Base-by-base conservation (phyloP, 179 eudicot genomes). In the Nepenthes alata region DNA sequence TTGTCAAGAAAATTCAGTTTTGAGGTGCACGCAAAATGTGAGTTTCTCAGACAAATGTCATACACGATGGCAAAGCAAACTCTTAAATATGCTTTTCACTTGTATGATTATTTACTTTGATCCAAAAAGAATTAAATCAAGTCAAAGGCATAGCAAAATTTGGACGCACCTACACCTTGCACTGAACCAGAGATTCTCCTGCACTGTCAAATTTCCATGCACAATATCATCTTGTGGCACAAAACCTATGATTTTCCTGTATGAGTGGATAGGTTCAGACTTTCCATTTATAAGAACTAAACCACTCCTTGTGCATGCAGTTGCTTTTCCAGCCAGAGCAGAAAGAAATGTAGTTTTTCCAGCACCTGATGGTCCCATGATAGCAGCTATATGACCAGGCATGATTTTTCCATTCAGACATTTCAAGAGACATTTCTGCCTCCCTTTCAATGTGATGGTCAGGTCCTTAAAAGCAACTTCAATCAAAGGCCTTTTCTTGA, bases 281-380 rank as follows among this genome's bases (percentile, higher is more conserved):
- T 72, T 82, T 37, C 90, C 93, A 70, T 93, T 93, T 44, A 93
- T 73, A 52, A 84, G 86, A 63, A 93, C 77, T 57, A 59, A 65
- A 61, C 98, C 98, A 60, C 70, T 81, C 62, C 74, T 80, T 15
- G 39, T 77, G 83, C 96, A 91, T 54, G 95, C 96, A 52, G 81
- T 81, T 69, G 83, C 74, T 86, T 85, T 91, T 61, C 98, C 98
- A 49, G 95, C 96, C 57, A 91, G 59, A 58, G 95, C 93, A 72
- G 95, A 81, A 70, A 91, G 83, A 60, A 89, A 79, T 58, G 98
- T 86, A 53, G 98, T 91, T 70, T 91, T 91, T 35, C 98, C 98
- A 44, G 98, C 98, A 62, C 98, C 98, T 58, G 98, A 93, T 49
- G 98, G 96, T 7, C 98, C 98, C 98, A 93, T 93, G 53, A 86